Conservation (phyloP, 768 basidiomycete species). For the Lyophyllum shimeji region DNA sequence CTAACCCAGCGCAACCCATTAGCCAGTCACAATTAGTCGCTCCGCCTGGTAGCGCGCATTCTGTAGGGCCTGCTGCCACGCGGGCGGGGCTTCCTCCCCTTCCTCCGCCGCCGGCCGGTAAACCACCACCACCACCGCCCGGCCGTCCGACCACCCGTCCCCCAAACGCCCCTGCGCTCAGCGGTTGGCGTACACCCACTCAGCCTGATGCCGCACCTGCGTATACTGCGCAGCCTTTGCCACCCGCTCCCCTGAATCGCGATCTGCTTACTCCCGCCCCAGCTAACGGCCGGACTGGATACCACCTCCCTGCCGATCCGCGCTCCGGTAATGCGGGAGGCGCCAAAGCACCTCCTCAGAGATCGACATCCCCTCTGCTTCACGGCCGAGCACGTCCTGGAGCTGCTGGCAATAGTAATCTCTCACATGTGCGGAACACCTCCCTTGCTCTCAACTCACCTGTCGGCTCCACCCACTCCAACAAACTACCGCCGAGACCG, state of each 20-base stretch:
- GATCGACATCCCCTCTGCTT: slow-evolving; percentile 46
- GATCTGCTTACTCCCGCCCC: slow-evolving; percentile 44
- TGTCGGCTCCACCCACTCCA: slow-evolving; percentile 30
- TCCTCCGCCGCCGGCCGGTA: slow-evolving; percentile 66
- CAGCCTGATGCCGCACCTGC: slow-evolving; percentile 47
- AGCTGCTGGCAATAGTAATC: slow-evolving; percentile 18
- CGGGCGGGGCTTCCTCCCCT: slow-evolving; percentile 62
- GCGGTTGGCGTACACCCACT: slow-evolving; percentile 55
- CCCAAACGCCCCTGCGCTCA: slow-evolving; percentile 28
- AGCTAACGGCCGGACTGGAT: slow-evolving; percentile 40
- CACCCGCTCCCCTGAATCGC: slow-evolving; percentile 37
- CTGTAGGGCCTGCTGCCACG: slow-evolving; percentile 30
- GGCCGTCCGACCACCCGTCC: slow-evolving; percentile 35
- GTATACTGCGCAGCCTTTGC: slow-evolving; percentile 43
- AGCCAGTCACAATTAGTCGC: slow-evolving; percentile 21
- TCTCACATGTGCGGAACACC: slow-evolving; percentile 49
- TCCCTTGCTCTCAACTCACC: slow-evolving; percentile 50
- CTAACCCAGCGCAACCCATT: slow-evolving; percentile 31
- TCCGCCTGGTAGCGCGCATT: slow-evolving; percentile 33
- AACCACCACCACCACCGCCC: slow-evolving; percentile 61
- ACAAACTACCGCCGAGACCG: slow-evolving; percentile 45
- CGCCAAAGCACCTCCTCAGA: slow-evolving; percentile 35
- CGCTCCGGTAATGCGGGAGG: slow-evolving; percentile 50
- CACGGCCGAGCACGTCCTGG: slow-evolving; percentile 28
- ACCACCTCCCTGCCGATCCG: slow-evolving; percentile 62